These are phyloP conservation scores for Luvunga scandens DNA, from an alignment of 345 rosid genomes.

Conservation along the genomic window DNA sequence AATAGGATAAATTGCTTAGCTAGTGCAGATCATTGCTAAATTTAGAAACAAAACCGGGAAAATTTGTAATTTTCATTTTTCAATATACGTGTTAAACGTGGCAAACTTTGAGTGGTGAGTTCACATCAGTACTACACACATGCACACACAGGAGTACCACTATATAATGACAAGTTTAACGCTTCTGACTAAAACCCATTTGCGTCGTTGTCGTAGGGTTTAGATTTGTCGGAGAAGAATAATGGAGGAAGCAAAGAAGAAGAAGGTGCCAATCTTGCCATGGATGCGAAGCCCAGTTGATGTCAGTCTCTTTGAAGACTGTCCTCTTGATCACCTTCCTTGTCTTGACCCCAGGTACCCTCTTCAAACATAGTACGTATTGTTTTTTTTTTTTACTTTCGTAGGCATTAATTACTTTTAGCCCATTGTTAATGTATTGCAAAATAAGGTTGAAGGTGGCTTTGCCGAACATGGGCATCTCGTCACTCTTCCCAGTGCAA, in stretches of 20 bases:
- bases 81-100: too few relatives aligned
- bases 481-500: slow-evolving; percentile 39
- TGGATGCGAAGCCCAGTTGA: slow-evolving; percentile 94
- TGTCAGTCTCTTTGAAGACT: slow-evolving; percentile 45
- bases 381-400: not conserved
- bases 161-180: not conserved
- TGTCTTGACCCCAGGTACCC: slow-evolving; percentile 71
- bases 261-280: slow-evolving; percentile 56
- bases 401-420: not conserved
- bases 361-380: not conserved
- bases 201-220: not conserved
- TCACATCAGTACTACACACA: too few relatives aligned
- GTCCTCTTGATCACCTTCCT: slow-evolving; percentile 62
- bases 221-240: not conserved
- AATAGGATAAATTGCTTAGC: too few relatives aligned
- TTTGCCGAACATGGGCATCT: slow-evolving; percentile 57
- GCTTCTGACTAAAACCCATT: not conserved
- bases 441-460: slow-evolving; percentile 61
- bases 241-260: slow-evolving; percentile 35
- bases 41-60: too few relatives aligned
- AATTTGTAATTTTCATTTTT: too few relatives aligned
- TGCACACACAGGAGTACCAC: too few relatives aligned
- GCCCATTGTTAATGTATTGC: slow-evolving; percentile 5
- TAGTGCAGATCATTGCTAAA: too few relatives aligned
- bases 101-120: too few relatives aligned